Evolutionary conservation across 176 grass and related monocot species (phyloP), one percentile per base, ranked within the genome.

Genomic region (Avena atlantica): DNA sequence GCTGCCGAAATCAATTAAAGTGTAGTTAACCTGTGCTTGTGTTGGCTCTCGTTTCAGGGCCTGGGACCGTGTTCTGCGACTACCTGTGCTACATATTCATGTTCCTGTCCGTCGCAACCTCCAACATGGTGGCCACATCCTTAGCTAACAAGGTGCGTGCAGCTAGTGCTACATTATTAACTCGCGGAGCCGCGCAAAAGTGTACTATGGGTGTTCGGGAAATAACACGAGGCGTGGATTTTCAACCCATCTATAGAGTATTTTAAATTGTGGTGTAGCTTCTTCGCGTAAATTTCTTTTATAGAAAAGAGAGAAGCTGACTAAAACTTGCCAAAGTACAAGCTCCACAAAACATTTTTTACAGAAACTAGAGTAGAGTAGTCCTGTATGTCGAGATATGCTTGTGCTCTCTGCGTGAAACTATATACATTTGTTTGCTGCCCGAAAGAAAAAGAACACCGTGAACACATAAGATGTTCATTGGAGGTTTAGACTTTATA

Each of bases 91-190:
- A 98, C 57, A 87, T 96, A 70, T 98, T 98, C 90, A 98, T 98
- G 97, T 98, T 98, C 87, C 92, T 98, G 1, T 94, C 94, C 0
- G 78, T 98, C 48, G 92, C 97, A 9, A 98, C 93, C 73, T 98
- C 97, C 67, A 98, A 98, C 79, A 94, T 98, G 97, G 94, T 98
- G 84, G 97, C 97, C 51, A 98, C 97, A 44, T 93, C 97, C 15
- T 67, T 98, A 63, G 94, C 92, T 64, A 91, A 93, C 87, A 89
- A 98, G 97, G 94, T 98, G 85, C 17, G 40, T n/a, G 17, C 60
- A 63, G 15, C 74, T 56, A 19, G 0, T 62, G 55, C 13, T 64
- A 9, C 0, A 24, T 24, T 6, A 23, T 3, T 12, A 21, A 13
- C 17, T n/a, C 23, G 20, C 50, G 14, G 2, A 29, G 24, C 15